Evolutionary conservation across 176 grass and related monocot genomes (phyloP), one percentile per base, ranked within the genome.

Genomic region (Melocanna baccifera): DNA sequence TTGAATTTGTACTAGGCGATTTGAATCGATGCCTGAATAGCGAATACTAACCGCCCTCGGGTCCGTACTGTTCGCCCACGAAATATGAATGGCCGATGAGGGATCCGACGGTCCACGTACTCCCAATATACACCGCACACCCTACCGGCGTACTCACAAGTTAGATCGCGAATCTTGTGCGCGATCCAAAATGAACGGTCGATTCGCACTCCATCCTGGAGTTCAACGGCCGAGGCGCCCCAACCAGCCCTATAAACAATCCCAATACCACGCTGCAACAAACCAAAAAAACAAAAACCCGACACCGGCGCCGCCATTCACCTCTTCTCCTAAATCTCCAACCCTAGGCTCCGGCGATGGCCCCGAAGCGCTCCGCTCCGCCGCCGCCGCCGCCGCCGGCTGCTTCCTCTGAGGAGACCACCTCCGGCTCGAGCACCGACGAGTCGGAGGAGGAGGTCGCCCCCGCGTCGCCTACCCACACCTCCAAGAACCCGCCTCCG

Each of bases 301-400:
- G 34, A 67, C 15, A 1, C 12, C 34, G 18, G 40, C 32, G 78
- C 83, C 63, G 78, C 11, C 78, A 12, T 15, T 23, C 36, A 45
- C 45, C 14, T 10, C 14, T 10, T 22, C 16, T 1, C 39, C 48
- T 9, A 51, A 81, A n/a, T 3, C 67, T 62, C 53, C 32, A 79
- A 68, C 73, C 84, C 88, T 79, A 83, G 36, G 0, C 53, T 45
- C 48, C 50, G 84, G 79, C 73, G 46, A 91, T 91, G 92, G 89
- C 86, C 14, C 70, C 88, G 34, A 88, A 86, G 69, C 92, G 86
- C 69, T 41, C 74, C 46, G 74, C 77, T 12, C 68, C 73, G 0
- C 65, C 32, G 4, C 32, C n/a, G 51, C 65, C 18, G 45, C 73
- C 56, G 1, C 41, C 62, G 5, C 42, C 80, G 57, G 77, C 28